Percentiles rank a stretch among this genome's conserved stretches.
These are phyloP conservation scores for Capsicum baccatum DNA, from an alignment of 257 asterid genomes.

Conservation along the genomic window DNA sequence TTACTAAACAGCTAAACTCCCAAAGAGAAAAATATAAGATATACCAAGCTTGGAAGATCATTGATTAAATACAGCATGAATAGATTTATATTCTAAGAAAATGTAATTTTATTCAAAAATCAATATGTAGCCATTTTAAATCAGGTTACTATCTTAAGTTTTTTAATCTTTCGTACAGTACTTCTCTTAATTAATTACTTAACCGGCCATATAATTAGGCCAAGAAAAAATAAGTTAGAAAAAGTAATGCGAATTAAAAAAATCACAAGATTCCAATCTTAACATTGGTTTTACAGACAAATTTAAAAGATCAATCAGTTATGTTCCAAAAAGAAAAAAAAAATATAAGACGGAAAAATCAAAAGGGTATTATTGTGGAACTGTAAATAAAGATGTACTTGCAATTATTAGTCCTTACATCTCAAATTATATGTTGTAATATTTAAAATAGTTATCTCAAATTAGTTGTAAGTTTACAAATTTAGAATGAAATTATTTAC, in stretches of 20 bases:
- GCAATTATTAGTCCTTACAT: too few relatives aligned
- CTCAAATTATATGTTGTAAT: too few relatives aligned
- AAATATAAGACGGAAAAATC: too few relatives aligned
- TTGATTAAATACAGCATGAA: background rate
- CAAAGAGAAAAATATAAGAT: too few relatives aligned
- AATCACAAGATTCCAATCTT: background rate
- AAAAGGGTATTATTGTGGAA: too few relatives aligned
- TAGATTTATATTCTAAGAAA: background rate
- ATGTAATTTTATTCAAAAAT: background rate
- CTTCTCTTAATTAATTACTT: background rate
- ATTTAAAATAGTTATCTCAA: too few relatives aligned
- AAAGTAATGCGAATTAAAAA: background rate
- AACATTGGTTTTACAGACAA: background rate
- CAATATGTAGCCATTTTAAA: too few relatives aligned
- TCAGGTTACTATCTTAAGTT: background rate
- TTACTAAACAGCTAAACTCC: too few relatives aligned
- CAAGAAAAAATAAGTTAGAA: background rate
- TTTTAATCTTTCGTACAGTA: background rate
- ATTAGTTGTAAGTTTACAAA: too few relatives aligned
- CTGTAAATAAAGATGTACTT: too few relatives aligned
- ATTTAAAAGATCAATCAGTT: background rate
- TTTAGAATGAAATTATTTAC: too few relatives aligned
- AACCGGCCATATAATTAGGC: background rate
- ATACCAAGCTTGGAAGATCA: background rate
- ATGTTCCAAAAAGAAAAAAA: too few relatives aligned